These are phyloP conservation scores for Hibiscus tridactylites DNA, from an alignment of 345 rosid genomes.

Conservation along the genomic window DNA sequence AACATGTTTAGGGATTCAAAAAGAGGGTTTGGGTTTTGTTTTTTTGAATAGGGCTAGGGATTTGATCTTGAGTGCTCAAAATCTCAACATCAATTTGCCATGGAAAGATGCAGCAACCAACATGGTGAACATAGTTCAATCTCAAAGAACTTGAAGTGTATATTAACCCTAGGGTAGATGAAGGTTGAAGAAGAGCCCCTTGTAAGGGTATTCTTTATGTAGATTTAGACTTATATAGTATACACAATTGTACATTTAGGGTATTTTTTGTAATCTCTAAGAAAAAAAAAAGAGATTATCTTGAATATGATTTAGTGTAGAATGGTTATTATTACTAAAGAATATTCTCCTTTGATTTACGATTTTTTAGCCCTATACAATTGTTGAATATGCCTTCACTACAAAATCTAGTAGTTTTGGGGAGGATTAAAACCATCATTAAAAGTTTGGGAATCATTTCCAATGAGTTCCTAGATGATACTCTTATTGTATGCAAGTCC, in stretches of 20 bases:
- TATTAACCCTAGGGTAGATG: not conserved
- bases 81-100: conserved; percentile 15
- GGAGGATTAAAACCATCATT: no score
- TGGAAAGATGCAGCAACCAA: conserved; percentile 34
- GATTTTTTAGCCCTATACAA: no score
- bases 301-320: not conserved
- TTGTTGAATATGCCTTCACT: no score
- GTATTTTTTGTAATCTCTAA: not conserved
- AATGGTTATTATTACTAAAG: not conserved
- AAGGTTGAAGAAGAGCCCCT: not conserved
- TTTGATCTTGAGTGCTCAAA: conserved; percentile 24
- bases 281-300: not conserved
- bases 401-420: no score
- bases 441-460: no score
- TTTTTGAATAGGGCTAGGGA: conserved; percentile 36
- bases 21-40: conserved; percentile 7
- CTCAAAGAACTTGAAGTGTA: conserved; percentile 11
- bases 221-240: not conserved
- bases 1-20: conserved; percentile 8
- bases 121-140: conserved; percentile 34
- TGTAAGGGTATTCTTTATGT: not conserved
- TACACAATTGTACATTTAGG: not conserved
- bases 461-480: no score
- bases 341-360: no score
- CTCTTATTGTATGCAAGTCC: no score